Conservation (phyloP, 129 eudicot species). For the Apium graveolens region DNA sequence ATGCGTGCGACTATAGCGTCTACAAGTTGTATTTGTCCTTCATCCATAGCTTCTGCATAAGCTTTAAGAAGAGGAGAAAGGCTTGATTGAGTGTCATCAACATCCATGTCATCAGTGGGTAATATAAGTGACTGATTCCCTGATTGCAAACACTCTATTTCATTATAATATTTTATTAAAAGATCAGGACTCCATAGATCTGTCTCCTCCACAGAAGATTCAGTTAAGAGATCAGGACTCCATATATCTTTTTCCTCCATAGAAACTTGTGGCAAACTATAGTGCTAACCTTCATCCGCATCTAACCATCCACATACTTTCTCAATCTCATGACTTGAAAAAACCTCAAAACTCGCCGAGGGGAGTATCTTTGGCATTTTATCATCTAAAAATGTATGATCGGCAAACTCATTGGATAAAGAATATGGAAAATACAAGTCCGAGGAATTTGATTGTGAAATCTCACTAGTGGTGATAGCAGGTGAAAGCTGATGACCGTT, state of each 20-base stretch:
- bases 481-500: conserved; percentile 18
- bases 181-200: conserved; percentile 27
- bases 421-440: conserved; percentile 23
- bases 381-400: conserved; percentile 13
- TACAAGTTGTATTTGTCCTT: conserved; percentile 32
- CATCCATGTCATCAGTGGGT: conserved; percentile 22
- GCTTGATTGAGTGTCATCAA: conserved; percentile 35
- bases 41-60: conserved; percentile 64
- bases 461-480: conserved; percentile 24
- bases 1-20: conserved; percentile 27
- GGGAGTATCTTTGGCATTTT: conserved; percentile 12
- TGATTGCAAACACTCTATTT: conserved; percentile 1
- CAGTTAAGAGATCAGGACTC: conserved; percentile 8
- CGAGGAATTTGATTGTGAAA: conserved; percentile 28
- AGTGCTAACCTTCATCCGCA: conserved; percentile 24
- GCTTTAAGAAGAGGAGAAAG: conserved; percentile 39
- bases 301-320: conserved; percentile 39
- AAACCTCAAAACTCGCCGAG: conserved; percentile 24
- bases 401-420: conserved; percentile 12
- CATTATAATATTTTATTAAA: conserved; percentile 14
- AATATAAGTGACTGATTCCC: conserved; percentile 16
- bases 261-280: conserved; percentile 15
- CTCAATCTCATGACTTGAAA: conserved; percentile 15
- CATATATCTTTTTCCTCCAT: neutral
- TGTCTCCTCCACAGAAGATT: conserved; percentile 7